These are phyloP conservation scores for Lachnum nothofagi DNA, from an alignment of 2,329 filamentous ascomycete genomes.

Conservation along the genomic window DNA sequence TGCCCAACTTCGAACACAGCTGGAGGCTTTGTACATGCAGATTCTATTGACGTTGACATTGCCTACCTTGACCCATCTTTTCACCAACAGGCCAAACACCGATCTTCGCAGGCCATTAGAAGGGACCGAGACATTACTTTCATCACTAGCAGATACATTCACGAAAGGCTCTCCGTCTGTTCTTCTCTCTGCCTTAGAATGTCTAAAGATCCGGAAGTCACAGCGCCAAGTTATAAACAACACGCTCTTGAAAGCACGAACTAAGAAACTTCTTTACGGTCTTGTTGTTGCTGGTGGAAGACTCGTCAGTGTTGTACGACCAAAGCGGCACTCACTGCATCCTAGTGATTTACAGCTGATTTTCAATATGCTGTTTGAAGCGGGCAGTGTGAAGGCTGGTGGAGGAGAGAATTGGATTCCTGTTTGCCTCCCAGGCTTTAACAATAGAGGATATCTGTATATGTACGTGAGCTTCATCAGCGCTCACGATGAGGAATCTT, in stretches of 20 bases:
- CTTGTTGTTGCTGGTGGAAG: slow-evolving; percentile 87
- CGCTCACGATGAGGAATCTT: slow-evolving; percentile 41
- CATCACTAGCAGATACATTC: slow-evolving; percentile 89
- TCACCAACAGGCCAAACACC: slow-evolving; percentile 84
- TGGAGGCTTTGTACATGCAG: slow-evolving; percentile 96
- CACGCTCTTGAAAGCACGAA: slow-evolving; percentile 72
- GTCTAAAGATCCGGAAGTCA: slow-evolving; percentile 82
- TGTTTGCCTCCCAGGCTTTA: slow-evolving; percentile 91
- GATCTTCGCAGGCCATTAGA: slow-evolving; percentile 85
- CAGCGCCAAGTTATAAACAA: slow-evolving; percentile 84
- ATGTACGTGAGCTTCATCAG: slow-evolving; percentile 98
- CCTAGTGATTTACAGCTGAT: slow-evolving; percentile 93
- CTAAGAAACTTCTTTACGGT: slow-evolving; percentile 80
- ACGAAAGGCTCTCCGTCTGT: slow-evolving; percentile 87
- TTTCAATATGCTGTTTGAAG: slow-evolving; percentile 99
- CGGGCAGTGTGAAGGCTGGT: slow-evolving; percentile 81
- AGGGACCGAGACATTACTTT: slow-evolving; percentile 85
- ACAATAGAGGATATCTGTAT: slow-evolving; percentile 92
- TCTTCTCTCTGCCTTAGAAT: slow-evolving; percentile 84
- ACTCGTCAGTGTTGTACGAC: slow-evolving; percentile 89
- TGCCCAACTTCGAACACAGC: slow-evolving; percentile 74
- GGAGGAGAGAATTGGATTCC: slow-evolving; percentile 98
- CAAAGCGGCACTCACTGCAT: slow-evolving; percentile 90
- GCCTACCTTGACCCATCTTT: slow-evolving; percentile 79
- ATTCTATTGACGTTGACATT: slow-evolving; percentile 92